phyloP scores from a whole-genome alignment of 441 rosid genomes.

The Jatropha multifida region DNA sequence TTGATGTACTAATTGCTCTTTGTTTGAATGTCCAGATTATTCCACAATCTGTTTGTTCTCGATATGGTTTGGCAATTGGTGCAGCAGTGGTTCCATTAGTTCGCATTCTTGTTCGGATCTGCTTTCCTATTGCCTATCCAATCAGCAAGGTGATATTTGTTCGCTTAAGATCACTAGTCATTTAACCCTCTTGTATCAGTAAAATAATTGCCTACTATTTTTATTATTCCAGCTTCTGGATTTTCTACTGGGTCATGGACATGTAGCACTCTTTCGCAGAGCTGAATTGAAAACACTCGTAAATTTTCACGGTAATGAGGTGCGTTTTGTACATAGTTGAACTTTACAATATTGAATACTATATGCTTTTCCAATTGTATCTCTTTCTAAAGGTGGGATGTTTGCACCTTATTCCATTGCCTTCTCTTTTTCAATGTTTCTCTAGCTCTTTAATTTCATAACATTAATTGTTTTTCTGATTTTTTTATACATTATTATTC shows the following conservation, averaged over 20 bases:
- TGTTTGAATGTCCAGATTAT: constrained; percentile 52
- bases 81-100: constrained; percentile 82
- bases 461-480: neutral
- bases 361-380: neutral
- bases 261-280: constrained; percentile 75
- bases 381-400: neutral
- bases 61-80: constrained; percentile 88
- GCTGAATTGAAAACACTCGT: constrained; percentile 94
- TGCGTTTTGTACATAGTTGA: constrained; percentile 24
- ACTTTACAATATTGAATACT: neutral
- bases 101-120: constrained; percentile 74
- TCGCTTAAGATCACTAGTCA: neutral
- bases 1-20: neutral
- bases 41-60: constrained; percentile 90
- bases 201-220: neutral
- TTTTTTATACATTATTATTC: neutral
- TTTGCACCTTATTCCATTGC: neutral
- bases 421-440: neutral
- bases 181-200: neutral
- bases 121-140: constrained; percentile 89
- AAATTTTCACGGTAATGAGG: constrained; percentile 45
- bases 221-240: constrained; percentile 57
- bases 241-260: constrained; percentile 74
- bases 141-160: constrained; percentile 74
- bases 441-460: neutral